These are phyloP conservation scores for Lactarius tabidus DNA, from an alignment of 768 basidiomycete species.

Conservation along the genomic window DNA sequence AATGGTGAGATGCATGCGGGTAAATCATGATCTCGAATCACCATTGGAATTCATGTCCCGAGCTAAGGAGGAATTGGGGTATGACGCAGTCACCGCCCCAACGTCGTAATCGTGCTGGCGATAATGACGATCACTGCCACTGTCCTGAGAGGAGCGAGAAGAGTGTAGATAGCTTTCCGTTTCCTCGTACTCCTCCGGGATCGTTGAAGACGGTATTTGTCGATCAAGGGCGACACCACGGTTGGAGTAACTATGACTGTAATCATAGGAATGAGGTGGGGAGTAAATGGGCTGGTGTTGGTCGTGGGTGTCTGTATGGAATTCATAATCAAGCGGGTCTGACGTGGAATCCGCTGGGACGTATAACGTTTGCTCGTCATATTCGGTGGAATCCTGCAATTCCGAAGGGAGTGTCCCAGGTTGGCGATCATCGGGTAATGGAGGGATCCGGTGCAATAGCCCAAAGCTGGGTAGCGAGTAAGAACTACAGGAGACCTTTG, in stretches of 20 bases:
- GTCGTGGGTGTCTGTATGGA: slow-evolving; percentile 27
- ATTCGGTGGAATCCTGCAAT: slow-evolving; percentile 46
- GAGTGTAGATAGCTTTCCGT: slow-evolving; percentile 15
- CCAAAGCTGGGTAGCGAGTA: slow-evolving; percentile 58
- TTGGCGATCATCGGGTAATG: slow-evolving; percentile 56
- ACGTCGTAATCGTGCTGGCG: slow-evolving; percentile 16
- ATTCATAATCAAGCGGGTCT: slow-evolving; percentile 29
- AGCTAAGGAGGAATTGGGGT: slow-evolving; percentile 5
- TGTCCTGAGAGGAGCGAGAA: slow-evolving; percentile 22
- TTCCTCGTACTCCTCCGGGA: slow-evolving; percentile 23
- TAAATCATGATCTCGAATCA: slow-evolving; percentile 25
- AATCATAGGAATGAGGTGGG: slow-evolving; percentile 21
- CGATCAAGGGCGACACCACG: slow-evolving; percentile 18
- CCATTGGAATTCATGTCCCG: slow-evolving; percentile 22
- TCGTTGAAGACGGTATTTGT: slow-evolving; percentile 17
- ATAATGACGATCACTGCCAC: slow-evolving; percentile 5
- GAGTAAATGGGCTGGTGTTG: slow-evolving; percentile 27
- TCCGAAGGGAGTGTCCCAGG: slow-evolving; percentile 57
- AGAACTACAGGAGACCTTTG: not conserved
- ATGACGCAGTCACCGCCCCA: slow-evolving; percentile 4
- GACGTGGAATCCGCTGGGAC: slow-evolving; percentile 74
- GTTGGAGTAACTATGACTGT: slow-evolving; percentile 24
- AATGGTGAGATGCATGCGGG: slow-evolving; percentile 16
- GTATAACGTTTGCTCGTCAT: slow-evolving; percentile 63
- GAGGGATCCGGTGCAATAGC: slow-evolving; percentile 88